Base-by-base conservation (phyloP, 2,329 filamentous ascomycete genomes). In the Graphiopsis chlorocephala region DNA sequence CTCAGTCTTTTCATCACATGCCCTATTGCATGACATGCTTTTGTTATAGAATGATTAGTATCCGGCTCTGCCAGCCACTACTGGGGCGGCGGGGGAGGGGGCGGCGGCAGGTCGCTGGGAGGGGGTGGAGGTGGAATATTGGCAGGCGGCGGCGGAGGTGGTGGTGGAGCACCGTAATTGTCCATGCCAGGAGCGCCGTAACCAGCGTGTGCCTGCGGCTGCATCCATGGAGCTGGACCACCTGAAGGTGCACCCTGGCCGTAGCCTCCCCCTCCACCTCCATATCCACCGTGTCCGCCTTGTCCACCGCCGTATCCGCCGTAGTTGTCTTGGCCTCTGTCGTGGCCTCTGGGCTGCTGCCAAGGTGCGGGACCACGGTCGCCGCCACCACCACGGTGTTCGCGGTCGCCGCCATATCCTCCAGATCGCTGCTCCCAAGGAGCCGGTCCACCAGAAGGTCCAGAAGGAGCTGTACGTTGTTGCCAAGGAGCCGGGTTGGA, bases 41-140 rank as follows among this genome's bases (percentile, higher is more conserved):
- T 20, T 10, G 38, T 45, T 20, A 17, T 20, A 45, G 7, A 20
- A 20, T 45, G n/a, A n/a, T 45, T 45, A 45, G 38, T 45, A 20
- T 45, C 14, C 17, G n/a, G 8, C n/a, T 45, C n/a, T 20, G 38
- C 8, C n/a, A 20, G 42, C 35, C 53, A 38, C 52, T 59, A 57
- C 45, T 64, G 75, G 47, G 87, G 86, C 61, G 85, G 85, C 45
- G 87, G 87, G 42, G 87, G 87, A 26, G 90, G 88, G 25, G 87
- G 88, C 15, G 85, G 88, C 42, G 88, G 87, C 64, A 88, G 84
- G 68, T 86, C 87, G 68, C 82, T 81, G 63, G 82, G 83, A 66
- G 85, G 84, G 26, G 86, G 85, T n/a, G 86, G 85, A 1, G 87
- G 86, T 28, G 88, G 87, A 50, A 85, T 85, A 64, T 82, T 79